A percentile compares a stretch with the other conserved stretches of the same genome.
These are phyloP conservation scores for Eucalyptus sideroxylon DNA, from an alignment of 345 rosid genomes.

Conservation along the genomic window DNA sequence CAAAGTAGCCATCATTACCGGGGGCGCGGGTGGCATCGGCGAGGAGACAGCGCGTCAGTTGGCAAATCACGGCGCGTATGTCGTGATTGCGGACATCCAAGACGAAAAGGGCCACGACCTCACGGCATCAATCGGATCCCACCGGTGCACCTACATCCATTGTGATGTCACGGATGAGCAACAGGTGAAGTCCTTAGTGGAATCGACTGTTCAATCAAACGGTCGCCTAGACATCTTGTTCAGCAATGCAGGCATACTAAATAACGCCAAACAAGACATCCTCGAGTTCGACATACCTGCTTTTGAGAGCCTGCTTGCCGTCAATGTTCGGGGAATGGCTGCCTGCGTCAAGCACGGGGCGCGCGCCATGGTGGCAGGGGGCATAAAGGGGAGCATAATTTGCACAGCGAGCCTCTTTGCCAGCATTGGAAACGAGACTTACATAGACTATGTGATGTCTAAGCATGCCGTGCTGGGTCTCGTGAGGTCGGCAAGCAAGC, in stretches of 20 bases:
- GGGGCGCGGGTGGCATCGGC: slow-evolving; percentile 7
- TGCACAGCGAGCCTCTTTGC: slow-evolving; percentile 19
- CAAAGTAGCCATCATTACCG: slow-evolving; percentile 12
- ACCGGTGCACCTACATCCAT: background rate
- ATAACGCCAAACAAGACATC: slow-evolving; percentile 2
- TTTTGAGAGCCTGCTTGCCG: background rate
- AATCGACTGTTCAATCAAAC: background rate
- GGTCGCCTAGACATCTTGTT: slow-evolving; percentile 17
- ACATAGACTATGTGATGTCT: slow-evolving; percentile 14
- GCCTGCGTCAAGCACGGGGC: slow-evolving; percentile 9
- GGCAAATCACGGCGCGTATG: background rate
- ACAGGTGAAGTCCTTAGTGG: slow-evolving; percentile 1
- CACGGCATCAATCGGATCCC: background rate
- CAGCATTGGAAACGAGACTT: background rate
- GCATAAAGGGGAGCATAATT: slow-evolving; percentile 18
- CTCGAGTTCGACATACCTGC: background rate
- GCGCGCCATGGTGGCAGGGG: slow-evolving; percentile 18
- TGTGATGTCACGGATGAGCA: slow-evolving; percentile 13
- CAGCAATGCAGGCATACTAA: slow-evolving; percentile 11
- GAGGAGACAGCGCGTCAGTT: background rate
- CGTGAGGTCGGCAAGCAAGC: background rate
- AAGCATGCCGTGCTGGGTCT: slow-evolving; percentile 29
- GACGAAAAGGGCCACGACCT: slow-evolving; percentile 2
- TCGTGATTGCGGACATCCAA: slow-evolving; percentile 5
- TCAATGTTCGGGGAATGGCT: slow-evolving; percentile 1